phyloP scores from a whole-genome alignment of 2,329 filamentous ascomycete genomes.

The Microsporum canis region DNA sequence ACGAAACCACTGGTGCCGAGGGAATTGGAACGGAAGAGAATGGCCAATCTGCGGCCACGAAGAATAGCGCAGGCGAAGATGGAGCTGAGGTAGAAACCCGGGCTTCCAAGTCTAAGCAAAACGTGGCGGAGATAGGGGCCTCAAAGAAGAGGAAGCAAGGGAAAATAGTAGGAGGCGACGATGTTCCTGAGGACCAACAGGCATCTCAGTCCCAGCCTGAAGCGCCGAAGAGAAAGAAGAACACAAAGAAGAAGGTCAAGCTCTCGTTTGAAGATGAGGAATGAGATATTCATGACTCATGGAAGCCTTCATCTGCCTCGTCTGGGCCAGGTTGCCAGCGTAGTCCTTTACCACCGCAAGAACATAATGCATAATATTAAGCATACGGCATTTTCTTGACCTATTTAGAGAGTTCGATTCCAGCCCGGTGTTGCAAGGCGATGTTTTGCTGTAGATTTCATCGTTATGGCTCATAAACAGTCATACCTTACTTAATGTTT shows the following conservation, averaged over 20 bases:
- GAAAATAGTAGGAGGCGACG: slow-evolving; percentile 28
- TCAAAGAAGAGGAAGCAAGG: slow-evolving; percentile 34
- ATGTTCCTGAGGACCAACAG: slow-evolving; percentile 15
- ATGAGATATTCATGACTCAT: not conserved
- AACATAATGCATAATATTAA: not conserved
- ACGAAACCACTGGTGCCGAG: slow-evolving; percentile 13
- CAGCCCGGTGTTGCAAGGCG: not conserved
- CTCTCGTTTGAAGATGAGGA: slow-evolving; percentile 34
- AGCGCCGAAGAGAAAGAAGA: slow-evolving; percentile 23
- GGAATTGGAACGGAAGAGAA: slow-evolving; percentile 8
- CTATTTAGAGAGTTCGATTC: too few species aligned
- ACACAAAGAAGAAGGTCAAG: slow-evolving; percentile 36
- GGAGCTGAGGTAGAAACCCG: slow-evolving; percentile 4
- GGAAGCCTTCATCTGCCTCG: not conserved
- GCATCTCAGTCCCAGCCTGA: slow-evolving; percentile 8
- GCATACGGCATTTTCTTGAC: too few species aligned
- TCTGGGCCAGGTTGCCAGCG: not conserved
- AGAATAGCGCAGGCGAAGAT: not conserved
- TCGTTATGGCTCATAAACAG: not conserved
- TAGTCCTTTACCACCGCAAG: not conserved
- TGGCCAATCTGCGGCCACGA: not conserved
- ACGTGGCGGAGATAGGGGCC: slow-evolving; percentile 31
- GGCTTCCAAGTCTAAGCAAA: slow-evolving; percentile 22
- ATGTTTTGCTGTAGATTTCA: not conserved
- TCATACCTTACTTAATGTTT: not conserved